phyloP scores from a whole-genome alignment of 805 yeast genomes.

The Naumovozyma castellii region DNA sequence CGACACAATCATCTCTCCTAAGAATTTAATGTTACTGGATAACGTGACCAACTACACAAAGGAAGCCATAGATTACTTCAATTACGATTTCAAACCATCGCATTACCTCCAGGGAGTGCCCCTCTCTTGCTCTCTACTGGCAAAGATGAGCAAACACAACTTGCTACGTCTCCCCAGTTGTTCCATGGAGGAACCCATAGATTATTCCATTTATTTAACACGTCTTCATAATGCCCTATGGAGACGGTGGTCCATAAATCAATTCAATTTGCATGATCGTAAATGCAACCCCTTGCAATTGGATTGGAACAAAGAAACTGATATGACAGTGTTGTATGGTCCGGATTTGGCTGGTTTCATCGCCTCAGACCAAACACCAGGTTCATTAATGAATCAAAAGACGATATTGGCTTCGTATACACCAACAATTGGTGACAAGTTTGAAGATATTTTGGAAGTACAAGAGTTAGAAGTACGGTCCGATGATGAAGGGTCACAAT shows the following conservation, averaged over 20 bases:
- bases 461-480: too few relatives aligned
- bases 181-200: slow-evolving; percentile 27
- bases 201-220: slow-evolving; percentile 26
- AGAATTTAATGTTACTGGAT: slow-evolving; percentile 25
- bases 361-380: too few relatives aligned
- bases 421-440: too few relatives aligned
- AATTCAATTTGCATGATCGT: slow-evolving; percentile 41
- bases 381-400: too few relatives aligned
- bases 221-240: slow-evolving; percentile 78
- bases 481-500: neutral
- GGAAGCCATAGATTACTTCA: slow-evolving; percentile 27
- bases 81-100: slow-evolving; percentile 10
- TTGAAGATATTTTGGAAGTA: too few relatives aligned
- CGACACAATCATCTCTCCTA: slow-evolving; percentile 23
- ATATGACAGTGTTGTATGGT: slow-evolving; percentile 92
- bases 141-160: slow-evolving; percentile 18
- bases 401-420: too few relatives aligned
- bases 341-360: slow-evolving; percentile 44
- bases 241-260: slow-evolving; percentile 91
- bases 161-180: slow-evolving; percentile 27
- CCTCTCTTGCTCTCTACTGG: slow-evolving; percentile 13
- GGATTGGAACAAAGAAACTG: slow-evolving; percentile 92
- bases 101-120: slow-evolving; percentile 9
- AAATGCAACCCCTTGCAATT: slow-evolving; percentile 77
- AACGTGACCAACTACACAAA: slow-evolving; percentile 26